Evolutionary conservation across 768 basidiomycete species (phyloP).

Genomic region (Boletus rubescentipes): DNA sequence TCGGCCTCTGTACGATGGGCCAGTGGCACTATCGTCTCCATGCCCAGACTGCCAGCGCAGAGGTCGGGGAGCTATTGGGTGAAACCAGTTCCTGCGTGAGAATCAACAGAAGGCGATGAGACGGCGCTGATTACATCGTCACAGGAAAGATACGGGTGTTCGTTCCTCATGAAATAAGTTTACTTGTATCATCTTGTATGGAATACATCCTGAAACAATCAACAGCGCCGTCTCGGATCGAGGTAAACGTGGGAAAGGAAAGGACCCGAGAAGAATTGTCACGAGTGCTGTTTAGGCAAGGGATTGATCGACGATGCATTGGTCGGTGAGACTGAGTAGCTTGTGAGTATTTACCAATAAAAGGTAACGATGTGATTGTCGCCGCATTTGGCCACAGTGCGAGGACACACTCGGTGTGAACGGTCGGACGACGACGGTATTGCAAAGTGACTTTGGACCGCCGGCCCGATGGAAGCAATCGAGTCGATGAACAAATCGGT

Average conservation of each 20-base stretch:
- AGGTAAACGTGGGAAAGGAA: background rate
- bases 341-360: no score
- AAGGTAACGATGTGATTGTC: no score
- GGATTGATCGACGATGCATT: no score
- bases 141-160: background rate
- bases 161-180: background rate
- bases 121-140: background rate
- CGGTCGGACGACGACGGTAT: no score
- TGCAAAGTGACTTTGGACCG: background rate
- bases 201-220: background rate
- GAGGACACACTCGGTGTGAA: no score
- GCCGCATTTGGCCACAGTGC: no score
- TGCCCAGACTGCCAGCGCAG: background rate
- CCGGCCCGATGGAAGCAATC: conserved; percentile 12
- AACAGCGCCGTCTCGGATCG: background rate
- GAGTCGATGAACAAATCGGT: conserved; percentile 1
- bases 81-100: background rate
- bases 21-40: background rate
- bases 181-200: background rate
- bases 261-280: background rate
- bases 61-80: background rate
- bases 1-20: background rate
- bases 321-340: no score
- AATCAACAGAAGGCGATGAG: background rate
- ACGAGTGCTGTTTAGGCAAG: background rate